These are phyloP conservation scores for Dothideomycetes sp. DNA, from an alignment of 2,329 filamentous ascomycete genomes.

Conservation along the genomic window DNA sequence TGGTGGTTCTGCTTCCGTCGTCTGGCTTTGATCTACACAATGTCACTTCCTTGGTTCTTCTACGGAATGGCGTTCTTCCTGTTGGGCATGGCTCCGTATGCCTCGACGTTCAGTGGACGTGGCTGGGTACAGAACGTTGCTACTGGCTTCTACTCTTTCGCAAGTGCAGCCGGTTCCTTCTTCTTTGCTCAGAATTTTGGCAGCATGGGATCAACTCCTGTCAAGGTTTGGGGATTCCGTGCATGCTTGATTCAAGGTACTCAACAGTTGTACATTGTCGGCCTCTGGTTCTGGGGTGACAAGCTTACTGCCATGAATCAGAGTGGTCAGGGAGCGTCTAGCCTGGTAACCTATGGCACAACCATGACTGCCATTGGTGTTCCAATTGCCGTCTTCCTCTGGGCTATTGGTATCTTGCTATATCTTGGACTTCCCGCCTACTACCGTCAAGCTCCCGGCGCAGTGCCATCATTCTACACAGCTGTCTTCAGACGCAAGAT, in stretches of 20 bases:
- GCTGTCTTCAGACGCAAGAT: conserved; percentile 55
- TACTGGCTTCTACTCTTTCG: conserved; percentile 52
- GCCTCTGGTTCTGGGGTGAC: conserved; percentile 59
- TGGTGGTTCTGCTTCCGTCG: conserved; percentile 57
- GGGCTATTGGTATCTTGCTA: conserved; percentile 46
- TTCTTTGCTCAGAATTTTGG: conserved; percentile 62
- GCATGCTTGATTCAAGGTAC: conserved; percentile 58
- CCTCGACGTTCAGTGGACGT: conserved; percentile 29
- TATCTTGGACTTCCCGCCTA: conserved; percentile 57
- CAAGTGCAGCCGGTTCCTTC: conserved; percentile 53
- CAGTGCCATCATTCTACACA: conserved; percentile 56
- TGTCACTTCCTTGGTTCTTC: conserved; percentile 54
- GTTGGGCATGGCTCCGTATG: conserved; percentile 53
- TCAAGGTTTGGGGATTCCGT: conserved; percentile 58
- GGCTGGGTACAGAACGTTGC: conserved; percentile 53
- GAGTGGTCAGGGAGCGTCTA: conserved; percentile 29
- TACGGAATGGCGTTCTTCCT: conserved; percentile 56
- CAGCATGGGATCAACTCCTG: conserved; percentile 42
- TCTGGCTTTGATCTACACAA: conserved; percentile 46
- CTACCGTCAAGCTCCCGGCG: conserved; percentile 56
- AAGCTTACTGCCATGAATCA: conserved; percentile 40
- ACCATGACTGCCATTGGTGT: conserved; percentile 43
- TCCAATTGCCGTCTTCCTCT: conserved; percentile 50
- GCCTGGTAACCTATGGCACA: conserved; percentile 18
- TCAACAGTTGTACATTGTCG: conserved; percentile 56